Conservation (phyloP, 139 green algal genomes). For the Yamagishiella unicocca region DNA sequence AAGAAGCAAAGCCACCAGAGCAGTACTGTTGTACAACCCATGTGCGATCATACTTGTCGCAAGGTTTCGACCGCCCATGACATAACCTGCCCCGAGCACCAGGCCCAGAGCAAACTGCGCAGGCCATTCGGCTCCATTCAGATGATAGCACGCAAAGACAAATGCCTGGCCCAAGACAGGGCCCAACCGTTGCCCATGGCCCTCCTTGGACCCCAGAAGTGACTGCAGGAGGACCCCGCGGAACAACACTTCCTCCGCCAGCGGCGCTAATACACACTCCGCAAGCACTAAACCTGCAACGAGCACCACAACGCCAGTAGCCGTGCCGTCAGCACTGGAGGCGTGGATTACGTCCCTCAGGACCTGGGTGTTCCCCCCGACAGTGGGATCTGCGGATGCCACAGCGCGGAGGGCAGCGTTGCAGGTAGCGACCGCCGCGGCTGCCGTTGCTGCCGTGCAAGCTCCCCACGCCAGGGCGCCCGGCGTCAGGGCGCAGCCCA, state of each 20-base stretch:
- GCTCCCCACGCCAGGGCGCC: neutral
- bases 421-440: neutral
- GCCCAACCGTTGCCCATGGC: slow-evolving; percentile 28
- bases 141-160: slow-evolving; percentile 80
- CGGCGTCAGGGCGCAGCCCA: neutral
- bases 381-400: neutral
- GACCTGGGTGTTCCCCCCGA: slow-evolving; percentile 2
- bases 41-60: slow-evolving; percentile 87
- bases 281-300: neutral
- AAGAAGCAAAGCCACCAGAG: neutral
- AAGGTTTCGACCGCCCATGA: slow-evolving; percentile 76
- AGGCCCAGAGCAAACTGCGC: slow-evolving; percentile 82
- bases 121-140: slow-evolving; percentile 76
- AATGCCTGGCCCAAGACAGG: slow-evolving; percentile 21
- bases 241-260: slow-evolving; percentile 88
- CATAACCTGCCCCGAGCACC: slow-evolving; percentile 79
- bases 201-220: slow-evolving; percentile 67
- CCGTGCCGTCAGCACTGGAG: neutral
- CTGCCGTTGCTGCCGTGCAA: neutral
- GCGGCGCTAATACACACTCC: slow-evolving; percentile 71
- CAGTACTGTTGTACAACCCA: slow-evolving; percentile 73
- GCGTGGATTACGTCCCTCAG: neutral
- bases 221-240: slow-evolving; percentile 87
- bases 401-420: neutral
- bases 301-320: neutral